These are phyloP conservation scores for Alternaria sp. DNA, from an alignment of 2,329 filamentous ascomycete species.

Conservation along the genomic window DNA sequence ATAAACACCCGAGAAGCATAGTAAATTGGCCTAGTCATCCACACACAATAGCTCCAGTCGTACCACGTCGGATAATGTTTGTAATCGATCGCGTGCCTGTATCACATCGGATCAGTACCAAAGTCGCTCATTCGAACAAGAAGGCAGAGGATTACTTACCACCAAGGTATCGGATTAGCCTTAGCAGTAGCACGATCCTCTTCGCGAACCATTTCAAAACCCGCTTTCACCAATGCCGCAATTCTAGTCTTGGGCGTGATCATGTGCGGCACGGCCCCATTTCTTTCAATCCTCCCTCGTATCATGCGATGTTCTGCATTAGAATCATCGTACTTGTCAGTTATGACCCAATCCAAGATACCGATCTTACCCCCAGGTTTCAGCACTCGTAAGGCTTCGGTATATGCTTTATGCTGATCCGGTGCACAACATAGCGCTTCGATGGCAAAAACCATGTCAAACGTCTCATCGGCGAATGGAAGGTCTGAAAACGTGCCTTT, in stretches of 20 bases:
- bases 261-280: background rate
- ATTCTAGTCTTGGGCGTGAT: background rate
- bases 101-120: background rate
- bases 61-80: conserved; percentile 1
- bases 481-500: background rate
- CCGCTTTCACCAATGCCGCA: background rate
- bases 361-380: background rate
- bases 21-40: background rate
- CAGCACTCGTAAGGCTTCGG: background rate
- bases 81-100: conserved; percentile 1
- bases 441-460: background rate
- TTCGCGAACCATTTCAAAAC: background rate
- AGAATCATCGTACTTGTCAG: background rate
- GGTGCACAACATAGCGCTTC: background rate
- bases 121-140: background rate
- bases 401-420: background rate
- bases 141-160: background rate
- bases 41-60: background rate
- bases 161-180: background rate
- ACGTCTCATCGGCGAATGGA: background rate
- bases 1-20: background rate
- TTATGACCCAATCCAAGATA: background rate
- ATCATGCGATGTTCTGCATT: background rate
- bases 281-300: background rate
- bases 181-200: background rate